These are phyloP conservation scores for Nemania abortiva DNA, from an alignment of 2,329 filamentous ascomycete species.

Conservation along the genomic window DNA sequence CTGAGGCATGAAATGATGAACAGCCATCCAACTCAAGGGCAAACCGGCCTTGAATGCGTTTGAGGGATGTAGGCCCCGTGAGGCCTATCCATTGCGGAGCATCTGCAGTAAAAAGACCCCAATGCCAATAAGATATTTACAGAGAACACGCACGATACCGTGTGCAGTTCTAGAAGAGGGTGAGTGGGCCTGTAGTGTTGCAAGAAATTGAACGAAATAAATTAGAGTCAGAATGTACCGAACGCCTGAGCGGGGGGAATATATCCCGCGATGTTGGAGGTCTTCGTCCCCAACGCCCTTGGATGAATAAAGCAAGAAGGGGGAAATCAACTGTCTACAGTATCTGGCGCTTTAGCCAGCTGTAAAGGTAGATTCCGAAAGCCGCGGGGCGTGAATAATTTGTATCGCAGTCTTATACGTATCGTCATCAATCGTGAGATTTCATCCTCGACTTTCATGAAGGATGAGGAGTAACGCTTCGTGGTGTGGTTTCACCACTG, in stretches of 20 bases:
- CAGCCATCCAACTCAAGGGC: slow-evolving; percentile 13
- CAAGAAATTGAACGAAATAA: slow-evolving; percentile 15
- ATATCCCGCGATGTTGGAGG: slow-evolving; percentile 33
- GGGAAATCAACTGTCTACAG: slow-evolving; percentile 26
- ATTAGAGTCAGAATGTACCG: slow-evolving; percentile 29
- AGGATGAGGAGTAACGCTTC: slow-evolving; percentile 64
- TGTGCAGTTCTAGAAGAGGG: slow-evolving; percentile 32
- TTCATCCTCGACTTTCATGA: slow-evolving; percentile 50
- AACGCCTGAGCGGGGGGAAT: slow-evolving; percentile 40
- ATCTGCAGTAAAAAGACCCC: slow-evolving; percentile 31
- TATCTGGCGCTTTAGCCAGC: slow-evolving; percentile 32
- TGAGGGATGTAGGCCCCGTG: slow-evolving; percentile 5
- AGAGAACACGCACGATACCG: slow-evolving; percentile 30
- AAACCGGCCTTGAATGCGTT: slow-evolving; percentile 5
- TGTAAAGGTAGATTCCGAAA: slow-evolving; percentile 40
- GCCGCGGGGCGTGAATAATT: slow-evolving; percentile 49
- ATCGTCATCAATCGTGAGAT: slow-evolving; percentile 52
- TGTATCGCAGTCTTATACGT: slow-evolving; percentile 52
- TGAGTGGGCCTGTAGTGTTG: slow-evolving; percentile 10
- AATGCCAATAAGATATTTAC: slow-evolving; percentile 40
- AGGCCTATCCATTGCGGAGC: slow-evolving; percentile 40
- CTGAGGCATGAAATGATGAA: slow-evolving; percentile 15
- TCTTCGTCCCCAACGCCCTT: slow-evolving; percentile 43
- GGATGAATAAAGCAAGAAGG: slow-evolving; percentile 39
- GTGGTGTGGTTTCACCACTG: slow-evolving; percentile 68